Conservation (phyloP, 2,329 filamentous ascomycete species). For the Metarhizium robertsii region DNA sequence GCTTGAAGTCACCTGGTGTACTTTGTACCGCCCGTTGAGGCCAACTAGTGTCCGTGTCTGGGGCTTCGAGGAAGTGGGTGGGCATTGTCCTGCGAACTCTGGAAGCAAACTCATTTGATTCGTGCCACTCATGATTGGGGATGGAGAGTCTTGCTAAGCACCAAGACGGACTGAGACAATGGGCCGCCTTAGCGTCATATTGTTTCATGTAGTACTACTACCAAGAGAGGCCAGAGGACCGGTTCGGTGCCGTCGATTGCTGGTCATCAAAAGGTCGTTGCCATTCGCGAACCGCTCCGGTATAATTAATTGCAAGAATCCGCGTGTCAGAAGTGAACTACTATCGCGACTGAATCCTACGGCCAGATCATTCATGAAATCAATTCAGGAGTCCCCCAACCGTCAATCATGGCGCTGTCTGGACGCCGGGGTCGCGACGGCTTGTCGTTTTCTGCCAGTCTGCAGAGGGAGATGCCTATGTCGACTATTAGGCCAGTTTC, state of each 20-base stretch:
- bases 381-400: too few relatives aligned
- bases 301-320: too few relatives aligned
- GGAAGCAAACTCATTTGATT: neutral
- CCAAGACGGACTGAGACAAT: neutral
- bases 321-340: too few relatives aligned
- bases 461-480: neutral
- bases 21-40: neutral
- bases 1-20: constrained; percentile 9
- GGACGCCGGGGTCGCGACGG: neutral
- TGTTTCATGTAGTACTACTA: neutral
- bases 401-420: too few relatives aligned
- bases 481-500: neutral
- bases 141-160: neutral
- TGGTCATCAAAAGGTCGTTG: too few relatives aligned
- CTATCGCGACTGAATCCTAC: too few relatives aligned
- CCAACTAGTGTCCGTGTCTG: neutral
- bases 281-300: too few relatives aligned
- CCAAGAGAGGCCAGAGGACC: too few relatives aligned
- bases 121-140: neutral
- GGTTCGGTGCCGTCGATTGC: too few relatives aligned
- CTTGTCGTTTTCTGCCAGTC: neutral
- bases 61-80: neutral
- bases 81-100: neutral
- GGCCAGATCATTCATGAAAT: too few relatives aligned
- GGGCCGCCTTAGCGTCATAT: neutral